Conservation (phyloP, 2,329 filamentous ascomycete genomes). For the Penicillium griseofulvum region DNA sequence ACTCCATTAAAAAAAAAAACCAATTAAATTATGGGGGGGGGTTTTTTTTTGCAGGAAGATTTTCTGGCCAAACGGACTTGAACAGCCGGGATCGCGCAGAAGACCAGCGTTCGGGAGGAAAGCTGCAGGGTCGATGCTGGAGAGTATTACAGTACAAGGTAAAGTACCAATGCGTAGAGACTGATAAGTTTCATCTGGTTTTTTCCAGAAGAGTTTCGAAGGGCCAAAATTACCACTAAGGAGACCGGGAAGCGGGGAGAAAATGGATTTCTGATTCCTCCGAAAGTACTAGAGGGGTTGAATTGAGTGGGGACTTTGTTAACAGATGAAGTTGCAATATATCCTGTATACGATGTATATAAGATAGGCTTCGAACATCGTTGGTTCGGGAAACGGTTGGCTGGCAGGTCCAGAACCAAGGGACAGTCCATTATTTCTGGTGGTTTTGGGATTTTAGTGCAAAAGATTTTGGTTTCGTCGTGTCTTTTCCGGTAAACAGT, state of each 20-base stretch:
- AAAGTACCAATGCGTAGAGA: background rate
- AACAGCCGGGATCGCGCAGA: slow-evolving; percentile 27
- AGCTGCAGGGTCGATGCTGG: slow-evolving; percentile 34
- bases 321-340: too few species aligned
- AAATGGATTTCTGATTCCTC: slow-evolving; percentile 10
- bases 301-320: slow-evolving; percentile 5
- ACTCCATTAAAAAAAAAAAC: slow-evolving; percentile 16
- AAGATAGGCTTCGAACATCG: slow-evolving; percentile 3
- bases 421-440: slow-evolving; percentile 14
- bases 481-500: slow-evolving; percentile 6
- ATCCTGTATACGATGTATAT: too few species aligned
- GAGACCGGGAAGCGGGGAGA: slow-evolving; percentile 10
- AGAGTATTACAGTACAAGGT: slow-evolving; percentile 14
- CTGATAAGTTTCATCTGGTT: slow-evolving; percentile 21
- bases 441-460: background rate
- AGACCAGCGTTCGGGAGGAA: slow-evolving; percentile 24
- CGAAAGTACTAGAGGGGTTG: slow-evolving; percentile 13
- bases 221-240: slow-evolving; percentile 19
- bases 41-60: slow-evolving; percentile 13
- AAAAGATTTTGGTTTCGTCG: slow-evolving; percentile 5
- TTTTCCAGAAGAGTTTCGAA: slow-evolving; percentile 23
- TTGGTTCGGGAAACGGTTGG: slow-evolving; percentile 18
- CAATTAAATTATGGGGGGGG: background rate
- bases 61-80: slow-evolving; percentile 19
- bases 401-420: slow-evolving; percentile 26